Base-by-base conservation (phyloP, 495 filamentous ascomycete species). In the Penicillium canescens region DNA sequence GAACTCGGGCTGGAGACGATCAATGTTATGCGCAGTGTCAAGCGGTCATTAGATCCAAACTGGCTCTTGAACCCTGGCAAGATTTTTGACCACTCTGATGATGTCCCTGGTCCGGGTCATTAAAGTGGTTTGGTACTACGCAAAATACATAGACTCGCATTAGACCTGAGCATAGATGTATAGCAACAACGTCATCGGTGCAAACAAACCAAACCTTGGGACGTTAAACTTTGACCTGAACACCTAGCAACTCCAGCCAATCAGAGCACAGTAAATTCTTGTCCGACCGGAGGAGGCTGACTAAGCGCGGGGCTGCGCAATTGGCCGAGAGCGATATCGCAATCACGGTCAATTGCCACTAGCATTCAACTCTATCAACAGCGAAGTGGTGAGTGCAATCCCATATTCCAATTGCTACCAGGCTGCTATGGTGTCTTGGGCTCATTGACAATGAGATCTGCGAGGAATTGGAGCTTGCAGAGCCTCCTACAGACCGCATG, bases 51-150 rank as follows among this genome's bases (percentile, higher is more conserved):
- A 45, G 92, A 97, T 76, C 92, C 92, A 1, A 66, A 86, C 39
- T 95, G 92, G 90, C 83, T 96, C 40, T 80, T 96, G 83, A 96
- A 96, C 56, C 91, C 91, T 3, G 91, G 90, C 4, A 95, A 96
- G 72, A 92, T 96, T 38, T 89, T 94, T 62, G 90, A 94, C 34
- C 33, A 51, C 20, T 39, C 42, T 10, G 49, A 34, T 3, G 48
- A 51, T 11, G 23, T 20, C 10, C 28, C 39, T 20, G 49, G 49
- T 0, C 49, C 49, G 6, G 49, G 49, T 13, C 49, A 51, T 43
- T 51, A 43, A 26, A 28, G 13, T 38, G 16, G 40, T 31, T 40
- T 39, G 38, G 6, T 26, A 28, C 31, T 18, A 10, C 31, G 26
- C 7, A 31, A 14, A 20, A 1, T 23, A 33, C 21, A 35, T 0